Evolutionary conservation across 2,329 filamentous ascomycete genomes (phyloP).

Genomic region (Penicillium paneum): DNA sequence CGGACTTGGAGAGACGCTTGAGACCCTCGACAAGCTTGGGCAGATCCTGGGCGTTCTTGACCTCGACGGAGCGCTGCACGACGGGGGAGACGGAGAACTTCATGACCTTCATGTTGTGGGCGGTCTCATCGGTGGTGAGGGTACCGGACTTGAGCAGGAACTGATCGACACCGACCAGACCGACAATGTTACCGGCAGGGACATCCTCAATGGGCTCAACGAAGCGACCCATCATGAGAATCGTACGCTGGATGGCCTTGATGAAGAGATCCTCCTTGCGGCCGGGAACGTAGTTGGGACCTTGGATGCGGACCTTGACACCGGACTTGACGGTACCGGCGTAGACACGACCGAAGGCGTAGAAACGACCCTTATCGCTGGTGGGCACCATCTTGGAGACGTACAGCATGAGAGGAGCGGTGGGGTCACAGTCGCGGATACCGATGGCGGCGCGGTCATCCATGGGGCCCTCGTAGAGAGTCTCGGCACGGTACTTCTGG

Average conservation of each 20-base stretch:
- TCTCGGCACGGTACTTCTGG: slow-evolving; percentile 97
- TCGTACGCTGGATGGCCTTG: slow-evolving; percentile 99
- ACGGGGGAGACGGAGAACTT: slow-evolving; percentile 99
- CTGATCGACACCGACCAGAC: slow-evolving; percentile 98
- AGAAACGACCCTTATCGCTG: slow-evolving; percentile 99
- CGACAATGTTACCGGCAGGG: slow-evolving; percentile 98
- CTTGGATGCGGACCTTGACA: slow-evolving; percentile 99
- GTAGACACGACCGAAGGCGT: slow-evolving; percentile 99
- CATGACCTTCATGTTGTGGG: slow-evolving; percentile 99
- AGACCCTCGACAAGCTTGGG: slow-evolving; percentile 99
- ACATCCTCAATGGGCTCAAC: slow-evolving; percentile 99
- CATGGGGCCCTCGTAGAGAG: slow-evolving; percentile 93
- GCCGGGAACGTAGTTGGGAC: slow-evolving; percentile 95
- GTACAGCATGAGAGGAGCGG: slow-evolving; percentile 99
- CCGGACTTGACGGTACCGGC: slow-evolving; percentile 95
- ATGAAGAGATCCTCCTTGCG: slow-evolving; percentile 99
- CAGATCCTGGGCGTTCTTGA: slow-evolving; percentile 99
- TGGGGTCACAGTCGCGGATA: slow-evolving; percentile 98
- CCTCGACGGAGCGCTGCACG: slow-evolving; percentile 96
- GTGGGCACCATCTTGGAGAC: slow-evolving; percentile 99
- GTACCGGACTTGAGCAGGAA: slow-evolving; percentile 99
- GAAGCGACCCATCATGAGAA: slow-evolving; percentile 99
- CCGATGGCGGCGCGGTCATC: slow-evolving; percentile 91
- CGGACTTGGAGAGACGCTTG: slow-evolving; percentile 99
- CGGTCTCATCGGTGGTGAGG: slow-evolving; percentile 92